Conservation (phyloP, 2,329 filamentous ascomycete genomes). For the Malbranchea cinnamomea region DNA sequence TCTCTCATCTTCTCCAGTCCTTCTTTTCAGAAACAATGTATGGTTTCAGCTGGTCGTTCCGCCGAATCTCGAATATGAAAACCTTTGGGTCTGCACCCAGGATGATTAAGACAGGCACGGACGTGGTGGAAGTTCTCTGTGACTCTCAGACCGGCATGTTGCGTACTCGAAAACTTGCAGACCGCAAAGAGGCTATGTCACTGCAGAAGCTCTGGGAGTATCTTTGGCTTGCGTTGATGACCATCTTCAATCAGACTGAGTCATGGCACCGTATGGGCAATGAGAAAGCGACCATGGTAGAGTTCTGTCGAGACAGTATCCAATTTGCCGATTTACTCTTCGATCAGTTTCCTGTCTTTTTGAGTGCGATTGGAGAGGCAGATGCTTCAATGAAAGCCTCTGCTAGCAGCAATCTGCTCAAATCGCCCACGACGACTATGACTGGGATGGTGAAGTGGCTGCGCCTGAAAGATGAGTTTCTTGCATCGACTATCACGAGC, state of each 20-base stretch:
- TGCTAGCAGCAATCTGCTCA: conserved; percentile 42
- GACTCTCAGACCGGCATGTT: conserved; percentile 48
- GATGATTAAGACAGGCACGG: conserved; percentile 46
- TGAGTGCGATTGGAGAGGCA: conserved; percentile 47
- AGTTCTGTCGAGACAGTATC: conserved; percentile 91
- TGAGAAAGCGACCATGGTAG: conserved; percentile 66
- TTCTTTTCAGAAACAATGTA: conserved; percentile 43
- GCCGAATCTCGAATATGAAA: conserved; percentile 39
- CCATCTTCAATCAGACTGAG: conserved; percentile 71
- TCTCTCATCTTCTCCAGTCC: conserved; percentile 43
- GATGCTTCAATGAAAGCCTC: conserved; percentile 24
- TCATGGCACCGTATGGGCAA: conserved; percentile 57
- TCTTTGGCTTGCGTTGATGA: conserved; percentile 67
- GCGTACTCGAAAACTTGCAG: conserved; percentile 40
- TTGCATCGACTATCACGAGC: conserved; percentile 67
- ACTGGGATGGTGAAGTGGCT: conserved; percentile 72
- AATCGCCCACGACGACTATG: conserved; percentile 49
- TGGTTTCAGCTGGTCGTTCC: conserved; percentile 41
- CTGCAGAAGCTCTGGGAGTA: conserved; percentile 69
- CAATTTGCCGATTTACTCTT: conserved; percentile 79
- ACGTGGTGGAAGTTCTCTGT: conserved; percentile 49
- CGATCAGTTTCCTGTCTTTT: conserved; percentile 69
- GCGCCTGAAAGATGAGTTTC: conserved; percentile 71
- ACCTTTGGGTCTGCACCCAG: conserved; percentile 45
- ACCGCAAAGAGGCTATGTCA: conserved; percentile 46